These are phyloP conservation scores for Eruca vesicaria DNA, from an alignment of 441 rosid species.

Conservation along the genomic window DNA sequence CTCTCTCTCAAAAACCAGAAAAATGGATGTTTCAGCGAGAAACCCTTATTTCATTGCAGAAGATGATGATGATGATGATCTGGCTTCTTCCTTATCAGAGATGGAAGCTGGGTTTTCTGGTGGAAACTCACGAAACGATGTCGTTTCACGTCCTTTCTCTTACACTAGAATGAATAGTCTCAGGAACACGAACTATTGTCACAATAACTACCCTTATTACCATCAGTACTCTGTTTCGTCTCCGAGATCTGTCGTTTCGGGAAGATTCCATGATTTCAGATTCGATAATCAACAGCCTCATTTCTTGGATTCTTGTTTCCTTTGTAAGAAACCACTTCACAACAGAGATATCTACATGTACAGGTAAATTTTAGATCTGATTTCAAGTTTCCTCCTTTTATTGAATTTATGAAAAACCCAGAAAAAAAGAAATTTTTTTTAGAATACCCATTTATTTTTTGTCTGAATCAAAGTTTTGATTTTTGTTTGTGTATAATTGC, in stretches of 20 bases:
- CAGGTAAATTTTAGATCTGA: conserved; percentile 48
- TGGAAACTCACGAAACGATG: background rate
- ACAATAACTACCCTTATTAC: conserved; percentile 3
- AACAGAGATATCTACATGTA: conserved; percentile 90
- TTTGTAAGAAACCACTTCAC: conserved; percentile 66
- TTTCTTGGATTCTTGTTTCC: conserved; percentile 73
- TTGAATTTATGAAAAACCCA: background rate
- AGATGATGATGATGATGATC: conserved; percentile 11
- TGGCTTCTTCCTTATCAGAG: conserved; percentile 26
- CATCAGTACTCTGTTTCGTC: conserved; percentile 31
- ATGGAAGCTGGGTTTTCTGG: conserved; percentile 38
- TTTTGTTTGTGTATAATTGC: conserved; percentile 1
- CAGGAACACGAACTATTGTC: conserved; percentile 8
- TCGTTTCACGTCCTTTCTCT: conserved; percentile 19
- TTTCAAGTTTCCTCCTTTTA: background rate
- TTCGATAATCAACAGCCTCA: conserved; percentile 49
- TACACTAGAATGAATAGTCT: conserved; percentile 24
- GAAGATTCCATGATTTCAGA: conserved; percentile 39
- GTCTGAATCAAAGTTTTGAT: background rate
- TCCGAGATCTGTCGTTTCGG: conserved; percentile 32
- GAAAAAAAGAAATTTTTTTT: background rate
- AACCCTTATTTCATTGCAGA: conserved; percentile 34
- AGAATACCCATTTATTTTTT: background rate
- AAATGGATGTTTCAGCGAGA: conserved; percentile 25
- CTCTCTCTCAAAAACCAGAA: background rate